A percentile compares a stretch with the other conserved stretches of the same genome.
phyloP scores from a whole-genome alignment of 2,329 filamentous ascomycete species.

The Fusarium sp. region DNA sequence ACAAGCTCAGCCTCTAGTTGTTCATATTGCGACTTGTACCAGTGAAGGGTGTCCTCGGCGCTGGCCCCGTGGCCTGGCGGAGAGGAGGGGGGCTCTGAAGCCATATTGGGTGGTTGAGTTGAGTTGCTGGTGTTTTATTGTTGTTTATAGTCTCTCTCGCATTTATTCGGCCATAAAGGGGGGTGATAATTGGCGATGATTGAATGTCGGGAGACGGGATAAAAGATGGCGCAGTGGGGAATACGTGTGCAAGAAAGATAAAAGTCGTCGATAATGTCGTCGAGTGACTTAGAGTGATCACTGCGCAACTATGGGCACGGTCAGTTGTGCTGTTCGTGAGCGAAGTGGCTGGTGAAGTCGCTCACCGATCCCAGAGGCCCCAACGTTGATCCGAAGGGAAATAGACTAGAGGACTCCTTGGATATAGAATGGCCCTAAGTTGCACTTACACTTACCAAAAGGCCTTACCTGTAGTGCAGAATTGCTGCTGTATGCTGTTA shows the following conservation, averaged over 20 bases:
- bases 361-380: conserved; percentile 46
- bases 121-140: conserved; percentile 19
- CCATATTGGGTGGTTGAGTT: conserved; percentile 57
- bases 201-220: conserved; percentile 13
- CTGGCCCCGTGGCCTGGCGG: conserved; percentile 68
- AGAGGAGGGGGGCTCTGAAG: conserved; percentile 70
- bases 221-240: conserved; percentile 23
- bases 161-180: conserved; percentile 24
- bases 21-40: conserved; percentile 98
- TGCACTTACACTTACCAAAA: conserved; percentile 37
- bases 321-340: conserved; percentile 36
- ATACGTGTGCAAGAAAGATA: conserved; percentile 15
- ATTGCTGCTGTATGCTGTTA: conserved; percentile 17
- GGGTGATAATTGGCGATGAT: conserved; percentile 25
- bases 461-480: conserved; percentile 40
- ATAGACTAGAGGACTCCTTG: conserved; percentile 23
- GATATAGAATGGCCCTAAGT: conserved; percentile 18
- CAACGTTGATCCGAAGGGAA: conserved; percentile 33
- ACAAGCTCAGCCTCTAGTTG: conserved; percentile 89
- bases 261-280: conserved; percentile 20
- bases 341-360: conserved; percentile 41
- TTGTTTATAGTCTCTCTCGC: conserved; percentile 35
- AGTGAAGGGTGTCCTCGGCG: conserved; percentile 82
- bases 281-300: conserved; percentile 15
- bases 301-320: conserved; percentile 34